Evolutionary conservation across 2,329 filamentous ascomycete species (phyloP), one percentile per base, ranked within the genome.

Genomic region (Cordyceps tenuipes): DNA sequence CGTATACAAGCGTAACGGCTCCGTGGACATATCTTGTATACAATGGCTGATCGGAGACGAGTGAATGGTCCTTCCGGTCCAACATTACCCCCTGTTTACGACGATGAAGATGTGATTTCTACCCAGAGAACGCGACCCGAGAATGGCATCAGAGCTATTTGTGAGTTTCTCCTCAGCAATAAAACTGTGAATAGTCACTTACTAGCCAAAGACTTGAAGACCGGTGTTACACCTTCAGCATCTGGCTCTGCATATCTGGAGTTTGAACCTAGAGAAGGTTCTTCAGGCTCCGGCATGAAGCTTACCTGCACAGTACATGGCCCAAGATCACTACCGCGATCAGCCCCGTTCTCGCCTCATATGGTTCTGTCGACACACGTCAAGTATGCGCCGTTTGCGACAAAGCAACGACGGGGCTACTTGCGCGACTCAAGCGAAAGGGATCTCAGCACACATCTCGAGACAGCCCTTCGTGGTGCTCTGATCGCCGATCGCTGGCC

Each of bases 321-420:
- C 1, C 94, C 94, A 3, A 86, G 92, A 66, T 91, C 94, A 26
- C 82, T 99, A 47, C 92, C 93, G 36, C 86, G 91, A 70, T 95
- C 90, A 60, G 90, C 91, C 31, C 88, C 91, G 1, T 99, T 97
- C 76, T 94, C 90, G 57, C 91, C 94, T 10, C 92, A 96, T 68
- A 85, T 97, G 64, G 87, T 97, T 49, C 82, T 99, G 56, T 91
- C 89, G 15, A 95, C 93, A 3, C 91, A 96, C 66, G 88, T 99
- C 70, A 99, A 97, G 76, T 97, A 96, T 71, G 92, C 94, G 0
- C 92, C 94, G 0, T 99, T 99, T 70, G 93, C 94, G 2, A 91
- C 90, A 6, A 83, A 88, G 61, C 83, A 88, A 67, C 82, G 94
- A 62, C 84, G 89, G 70, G 91, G 92, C 13, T 96, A 97, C 71